phyloP scores from a whole-genome alignment of 495 filamentous ascomycete species.

The Terfezia claveryi region DNA sequence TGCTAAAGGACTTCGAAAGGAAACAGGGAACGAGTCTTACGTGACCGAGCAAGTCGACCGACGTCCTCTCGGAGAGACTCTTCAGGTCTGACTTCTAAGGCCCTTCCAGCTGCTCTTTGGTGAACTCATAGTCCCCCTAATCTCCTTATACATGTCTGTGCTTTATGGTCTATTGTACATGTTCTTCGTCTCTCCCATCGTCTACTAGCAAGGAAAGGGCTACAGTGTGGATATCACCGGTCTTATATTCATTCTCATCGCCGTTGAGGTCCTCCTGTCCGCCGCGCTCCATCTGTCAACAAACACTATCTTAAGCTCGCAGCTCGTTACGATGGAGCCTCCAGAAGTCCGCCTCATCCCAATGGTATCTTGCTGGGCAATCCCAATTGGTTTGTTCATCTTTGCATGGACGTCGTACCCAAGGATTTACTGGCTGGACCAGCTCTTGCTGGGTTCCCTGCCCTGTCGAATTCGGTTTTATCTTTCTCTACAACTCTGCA shows the following conservation, averaged over 20 bases:
- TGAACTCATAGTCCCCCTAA: slow-evolving; percentile 58
- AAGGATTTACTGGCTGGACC: slow-evolving; percentile 43
- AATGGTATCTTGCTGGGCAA: slow-evolving; percentile 60
- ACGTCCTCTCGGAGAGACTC: slow-evolving; percentile 37
- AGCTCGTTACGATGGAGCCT: slow-evolving; percentile 38
- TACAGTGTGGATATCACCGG: slow-evolving; percentile 50
- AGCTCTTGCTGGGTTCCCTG: slow-evolving; percentile 47
- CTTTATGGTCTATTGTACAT: slow-evolving; percentile 62
- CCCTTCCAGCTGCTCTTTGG: slow-evolving; percentile 62
- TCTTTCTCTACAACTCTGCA: slow-evolving; percentile 66
- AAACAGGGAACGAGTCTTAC: slow-evolving; percentile 38
- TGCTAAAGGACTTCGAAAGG: slow-evolving; percentile 43
- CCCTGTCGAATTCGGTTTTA: slow-evolving; percentile 65
- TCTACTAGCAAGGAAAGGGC: slow-evolving; percentile 47
- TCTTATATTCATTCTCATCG: slow-evolving; percentile 61
- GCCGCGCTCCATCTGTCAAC: slow-evolving; percentile 50
- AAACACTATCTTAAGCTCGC: slow-evolving; percentile 47
- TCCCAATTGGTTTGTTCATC: slow-evolving; percentile 59
- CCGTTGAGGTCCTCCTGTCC: slow-evolving; percentile 41
- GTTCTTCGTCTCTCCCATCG: slow-evolving; percentile 66
- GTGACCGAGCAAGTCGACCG: slow-evolving; percentile 52
- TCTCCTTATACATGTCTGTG: slow-evolving; percentile 57
- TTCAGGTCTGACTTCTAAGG: slow-evolving; percentile 45
- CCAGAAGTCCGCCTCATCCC: slow-evolving; percentile 57
- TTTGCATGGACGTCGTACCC: slow-evolving; percentile 66